phyloP scores from a whole-genome alignment of 768 basidiomycete genomes.

The Galerina marginata region DNA sequence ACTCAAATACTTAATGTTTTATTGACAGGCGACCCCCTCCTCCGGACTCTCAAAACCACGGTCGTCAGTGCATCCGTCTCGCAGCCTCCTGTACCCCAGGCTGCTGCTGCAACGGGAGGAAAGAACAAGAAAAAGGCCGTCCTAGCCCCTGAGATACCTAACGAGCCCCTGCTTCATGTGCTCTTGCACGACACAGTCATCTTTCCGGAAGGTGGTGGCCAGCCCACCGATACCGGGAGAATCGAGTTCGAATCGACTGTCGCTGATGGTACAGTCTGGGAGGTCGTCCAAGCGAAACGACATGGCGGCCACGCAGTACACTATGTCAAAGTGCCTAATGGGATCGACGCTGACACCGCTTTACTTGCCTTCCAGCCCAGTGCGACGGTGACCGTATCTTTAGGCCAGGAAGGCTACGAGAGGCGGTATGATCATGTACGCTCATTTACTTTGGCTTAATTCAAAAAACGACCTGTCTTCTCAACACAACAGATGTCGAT shows the following conservation, averaged over 20 bases:
- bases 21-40: constrained; percentile 68
- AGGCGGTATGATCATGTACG: constrained; percentile 78
- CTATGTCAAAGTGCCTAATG: constrained; percentile 56
- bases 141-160: constrained; percentile 46
- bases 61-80: constrained; percentile 57
- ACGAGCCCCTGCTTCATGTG: constrained; percentile 62
- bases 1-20: constrained; percentile 8
- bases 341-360: constrained; percentile 43
- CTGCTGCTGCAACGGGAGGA: constrained; percentile 29
- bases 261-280: constrained; percentile 52
- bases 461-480: constrained; percentile 1
- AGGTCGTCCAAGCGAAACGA: constrained; percentile 69
- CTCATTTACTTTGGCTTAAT: background rate
- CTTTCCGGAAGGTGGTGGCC: constrained; percentile 85
- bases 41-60: constrained; percentile 59
- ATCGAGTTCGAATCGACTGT: constrained; percentile 42
- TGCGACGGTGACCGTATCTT: constrained; percentile 52
- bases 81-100: constrained; percentile 39
- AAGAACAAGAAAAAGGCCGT: constrained; percentile 67
- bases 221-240: constrained; percentile 75
- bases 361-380: constrained; percentile 57
- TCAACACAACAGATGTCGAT: constrained; percentile 65
- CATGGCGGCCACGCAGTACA: constrained; percentile 79
- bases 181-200: constrained; percentile 78
- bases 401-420: constrained; percentile 64